Percentiles rank a stretch among this genome's conserved stretches.
Evolutionary conservation across 306 rosid genomes (phyloP).

Genomic region (Neltuma alba): DNA sequence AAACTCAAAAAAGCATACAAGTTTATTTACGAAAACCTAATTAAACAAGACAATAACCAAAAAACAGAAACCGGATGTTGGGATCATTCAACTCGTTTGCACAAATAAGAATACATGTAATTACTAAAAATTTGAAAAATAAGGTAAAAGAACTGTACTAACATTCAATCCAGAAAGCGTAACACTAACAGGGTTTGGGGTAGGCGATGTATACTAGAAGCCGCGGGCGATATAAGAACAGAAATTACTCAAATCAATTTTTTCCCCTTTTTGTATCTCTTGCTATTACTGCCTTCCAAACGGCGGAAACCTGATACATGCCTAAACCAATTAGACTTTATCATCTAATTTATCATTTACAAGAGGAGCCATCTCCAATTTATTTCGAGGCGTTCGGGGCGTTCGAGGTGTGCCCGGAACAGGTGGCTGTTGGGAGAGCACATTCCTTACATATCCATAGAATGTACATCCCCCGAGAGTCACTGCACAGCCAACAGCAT

Average conservation of each 20-base stretch:
- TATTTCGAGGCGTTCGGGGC: slow-evolving; percentile 81
- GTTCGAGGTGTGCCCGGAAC: slow-evolving; percentile 79
- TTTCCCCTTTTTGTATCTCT: slow-evolving; percentile 36
- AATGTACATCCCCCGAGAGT: slow-evolving; percentile 94
- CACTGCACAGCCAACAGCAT: slow-evolving; percentile 80
- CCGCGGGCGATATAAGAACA: slow-evolving; percentile 36
- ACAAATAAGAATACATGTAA: slow-evolving; percentile 26
- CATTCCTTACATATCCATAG: slow-evolving; percentile 88
- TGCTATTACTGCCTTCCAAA: slow-evolving; percentile 44
- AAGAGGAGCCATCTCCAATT: slow-evolving; percentile 86
- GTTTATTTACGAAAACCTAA: background rate
- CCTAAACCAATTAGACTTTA: slow-evolving; percentile 54
- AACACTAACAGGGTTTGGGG: background rate
- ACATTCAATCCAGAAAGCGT: background rate
- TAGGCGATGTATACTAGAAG: no score
- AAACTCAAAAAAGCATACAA: background rate
- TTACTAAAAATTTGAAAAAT: background rate
- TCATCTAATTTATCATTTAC: slow-evolving; percentile 95
- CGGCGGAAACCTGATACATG: slow-evolving; percentile 31
- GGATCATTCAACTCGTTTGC: slow-evolving; percentile 4
- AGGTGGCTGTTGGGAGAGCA: slow-evolving; percentile 80
- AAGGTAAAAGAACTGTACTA: slow-evolving; percentile 4
- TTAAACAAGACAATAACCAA: background rate
- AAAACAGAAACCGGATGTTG: background rate
- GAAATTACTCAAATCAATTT: slow-evolving; percentile 39